Evolutionary conservation across 2,329 filamentous ascomycete genomes (phyloP).

Genomic region (Arthroderma sp.): DNA sequence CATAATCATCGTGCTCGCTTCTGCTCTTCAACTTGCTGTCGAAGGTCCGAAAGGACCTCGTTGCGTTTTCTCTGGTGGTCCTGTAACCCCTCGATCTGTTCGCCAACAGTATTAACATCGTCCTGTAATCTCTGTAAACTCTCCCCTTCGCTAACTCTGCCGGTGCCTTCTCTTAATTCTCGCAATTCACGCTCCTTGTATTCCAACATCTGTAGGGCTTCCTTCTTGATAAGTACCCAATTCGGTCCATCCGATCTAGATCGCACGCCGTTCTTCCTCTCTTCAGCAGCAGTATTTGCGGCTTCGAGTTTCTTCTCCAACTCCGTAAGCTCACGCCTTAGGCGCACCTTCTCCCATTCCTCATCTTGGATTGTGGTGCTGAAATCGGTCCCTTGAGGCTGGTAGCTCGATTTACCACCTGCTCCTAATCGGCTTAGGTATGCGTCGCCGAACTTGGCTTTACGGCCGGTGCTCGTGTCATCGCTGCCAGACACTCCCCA

Average conservation of each 20-base stretch:
- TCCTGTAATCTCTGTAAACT: conserved; percentile 65
- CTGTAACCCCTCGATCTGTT: conserved; percentile 87
- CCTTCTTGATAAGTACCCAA: conserved; percentile 83
- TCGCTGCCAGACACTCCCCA: conserved; percentile 55
- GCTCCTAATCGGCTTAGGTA: conserved; percentile 82
- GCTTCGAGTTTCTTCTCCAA: conserved; percentile 77
- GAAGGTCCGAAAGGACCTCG: conserved; percentile 61
- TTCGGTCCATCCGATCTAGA: conserved; percentile 53
- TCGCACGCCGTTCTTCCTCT: conserved; percentile 38
- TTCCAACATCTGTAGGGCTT: conserved; percentile 85
- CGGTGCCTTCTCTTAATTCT: conserved; percentile 52
- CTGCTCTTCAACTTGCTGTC: conserved; percentile 75
- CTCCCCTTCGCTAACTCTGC: conserved; percentile 49
- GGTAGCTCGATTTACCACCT: conserved; percentile 62
- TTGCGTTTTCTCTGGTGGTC: conserved; percentile 65
- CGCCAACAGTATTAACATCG: conserved; percentile 78
- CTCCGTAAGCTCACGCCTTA: conserved; percentile 84
- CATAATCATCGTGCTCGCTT: conserved; percentile 29
- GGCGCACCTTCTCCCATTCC: conserved; percentile 93
- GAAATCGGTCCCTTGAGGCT: conserved; percentile 81
- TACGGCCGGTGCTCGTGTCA: conserved; percentile 73
- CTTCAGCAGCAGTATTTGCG: conserved; percentile 61
- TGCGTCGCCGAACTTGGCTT: conserved; percentile 94
- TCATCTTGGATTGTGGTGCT: conserved; percentile 67
- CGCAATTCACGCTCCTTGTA: conserved; percentile 75